A percentile compares a stretch with the other conserved stretches of the same genome.
Conservation (phyloP, 805 yeast genomes). For the Kazachstania bromeliacearum region DNA sequence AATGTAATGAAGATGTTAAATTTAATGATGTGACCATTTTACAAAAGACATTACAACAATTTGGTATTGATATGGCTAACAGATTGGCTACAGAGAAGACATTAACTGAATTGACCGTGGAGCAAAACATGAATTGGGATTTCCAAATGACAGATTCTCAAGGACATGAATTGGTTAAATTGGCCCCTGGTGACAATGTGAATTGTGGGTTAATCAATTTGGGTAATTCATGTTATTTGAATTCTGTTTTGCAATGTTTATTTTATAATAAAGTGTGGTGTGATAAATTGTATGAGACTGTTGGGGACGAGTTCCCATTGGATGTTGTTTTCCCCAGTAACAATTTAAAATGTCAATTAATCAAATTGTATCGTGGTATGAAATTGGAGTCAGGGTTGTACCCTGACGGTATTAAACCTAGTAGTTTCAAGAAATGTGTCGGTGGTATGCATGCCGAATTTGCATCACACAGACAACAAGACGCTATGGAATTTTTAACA, state of each 20-base stretch:
- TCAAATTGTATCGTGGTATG: constrained; percentile 74
- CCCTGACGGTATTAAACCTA: constrained; percentile 71
- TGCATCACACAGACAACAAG: constrained; percentile 83
- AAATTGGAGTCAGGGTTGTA: constrained; percentile 38
- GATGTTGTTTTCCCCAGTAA: constrained; percentile 44
- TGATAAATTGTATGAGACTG: constrained; percentile 17
- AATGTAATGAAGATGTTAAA: constrained; percentile 79
- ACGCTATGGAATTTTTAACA: constrained; percentile 81
- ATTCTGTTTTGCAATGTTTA: constrained; percentile 69
- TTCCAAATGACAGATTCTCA: constrained; percentile 66
- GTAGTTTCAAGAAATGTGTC: constrained; percentile 62
- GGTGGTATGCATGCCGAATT: constrained; percentile 80
- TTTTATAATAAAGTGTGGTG: constrained; percentile 35
- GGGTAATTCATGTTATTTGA: constrained; percentile 89
- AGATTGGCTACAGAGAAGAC: constrained; percentile 75
- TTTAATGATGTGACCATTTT: constrained; percentile 41
- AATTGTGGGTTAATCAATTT: constrained; percentile 83
- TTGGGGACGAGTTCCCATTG: constrained; percentile 31
- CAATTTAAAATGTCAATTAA: constrained; percentile 64
- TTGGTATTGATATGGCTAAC: constrained; percentile 53
- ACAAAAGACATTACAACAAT: constrained; percentile 36
- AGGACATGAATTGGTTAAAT: constrained; percentile 54
- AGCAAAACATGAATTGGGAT: constrained; percentile 90
- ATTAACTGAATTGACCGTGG: constrained; percentile 80
- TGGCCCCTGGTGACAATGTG: constrained; percentile 31